Base-by-base conservation (phyloP, 441 rosid species). In the Adansonia grandidieri region DNA sequence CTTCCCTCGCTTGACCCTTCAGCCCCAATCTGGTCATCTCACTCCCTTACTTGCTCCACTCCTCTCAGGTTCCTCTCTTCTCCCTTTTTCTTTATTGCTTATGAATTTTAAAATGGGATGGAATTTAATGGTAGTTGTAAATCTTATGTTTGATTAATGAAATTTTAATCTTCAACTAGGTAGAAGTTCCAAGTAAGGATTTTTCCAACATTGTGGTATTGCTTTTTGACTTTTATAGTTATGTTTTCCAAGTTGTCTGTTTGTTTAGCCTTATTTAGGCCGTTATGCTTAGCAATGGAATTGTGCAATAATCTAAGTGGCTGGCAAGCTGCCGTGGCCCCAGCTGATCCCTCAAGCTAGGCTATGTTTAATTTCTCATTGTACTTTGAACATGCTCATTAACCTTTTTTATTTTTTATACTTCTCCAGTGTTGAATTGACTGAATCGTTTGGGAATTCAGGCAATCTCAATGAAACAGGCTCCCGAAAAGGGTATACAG, bases 371-470 rank as follows among this genome's bases (percentile, higher is more conserved):
- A 40, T 9, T 9, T 67, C 70, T 19, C 54, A 19, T 5, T 9
- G 37, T 67, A 19, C 72, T 19, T 44, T 4, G 44, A 9, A 17
- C 53, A 44, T 71, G n/a, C 4, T 51, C 6, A n/a, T 71, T 32
- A 17, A 37, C 19, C 28, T 71, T 53, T 17, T 56, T 15, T 24
- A 0, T 24, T 54, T 53, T 37, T 54, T 32, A 42, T 4, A 9
- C 20, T 9, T 54, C 50, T 71, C 15, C 84, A 89, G 94, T 62
- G 72, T 45, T 73, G 85, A 86, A 70, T 75, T 89, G 47, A 86
- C 86, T 75, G 90, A 85, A 58, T 85, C 88, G 6, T 81, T 82
- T 54, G 90, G 81, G 71, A 84, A 88, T 60, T 84, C 88, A 17
- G 89, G 87, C 63, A 78, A 60, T 72, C 45, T 62, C 8, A 81